Percentiles rank a stretch among this genome's conserved stretches.
These are phyloP conservation scores for Austroboletus novae-zelandiae DNA, from an alignment of 1,284 basidiomycete species.

Conservation along the genomic window DNA sequence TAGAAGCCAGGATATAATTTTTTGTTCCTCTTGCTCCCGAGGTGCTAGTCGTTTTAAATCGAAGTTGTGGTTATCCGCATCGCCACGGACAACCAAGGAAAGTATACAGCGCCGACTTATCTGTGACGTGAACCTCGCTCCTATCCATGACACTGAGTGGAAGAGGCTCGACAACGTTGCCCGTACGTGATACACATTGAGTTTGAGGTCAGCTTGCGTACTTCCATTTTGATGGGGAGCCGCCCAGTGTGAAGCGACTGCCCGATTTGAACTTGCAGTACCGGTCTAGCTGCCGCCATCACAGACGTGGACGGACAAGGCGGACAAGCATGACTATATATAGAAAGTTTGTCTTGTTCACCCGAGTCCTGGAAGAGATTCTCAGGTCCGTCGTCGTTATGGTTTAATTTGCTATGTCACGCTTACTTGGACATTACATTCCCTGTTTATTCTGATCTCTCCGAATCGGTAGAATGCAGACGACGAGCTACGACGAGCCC, in stretches of 20 bases:
- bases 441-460: too few relatives aligned
- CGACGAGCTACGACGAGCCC: too few relatives aligned
- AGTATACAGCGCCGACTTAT: conserved; percentile 26
- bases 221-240: background rate
- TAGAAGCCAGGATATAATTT: background rate
- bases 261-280: background rate
- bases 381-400: background rate
- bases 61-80: conserved; percentile 8
- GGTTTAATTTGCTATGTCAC: background rate
- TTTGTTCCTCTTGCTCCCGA: background rate
- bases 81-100: conserved; percentile 18
- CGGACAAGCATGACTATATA: background rate
- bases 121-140: conserved; percentile 18
- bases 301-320: background rate
- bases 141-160: background rate
- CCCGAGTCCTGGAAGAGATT: background rate
- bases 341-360: background rate
- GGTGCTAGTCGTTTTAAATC: background rate
- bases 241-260: background rate
- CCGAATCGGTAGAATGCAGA: background rate
- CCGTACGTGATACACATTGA: conserved; percentile 7
- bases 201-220: background rate
- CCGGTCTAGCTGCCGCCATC: too few relatives aligned
- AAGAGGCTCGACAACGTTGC: conserved; percentile 15
- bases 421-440: too few relatives aligned